Evolutionary conservation across 208 protist genomes (phyloP), one percentile per base, ranked within the genome.

Genomic region (Angomonas ambiguus): DNA sequence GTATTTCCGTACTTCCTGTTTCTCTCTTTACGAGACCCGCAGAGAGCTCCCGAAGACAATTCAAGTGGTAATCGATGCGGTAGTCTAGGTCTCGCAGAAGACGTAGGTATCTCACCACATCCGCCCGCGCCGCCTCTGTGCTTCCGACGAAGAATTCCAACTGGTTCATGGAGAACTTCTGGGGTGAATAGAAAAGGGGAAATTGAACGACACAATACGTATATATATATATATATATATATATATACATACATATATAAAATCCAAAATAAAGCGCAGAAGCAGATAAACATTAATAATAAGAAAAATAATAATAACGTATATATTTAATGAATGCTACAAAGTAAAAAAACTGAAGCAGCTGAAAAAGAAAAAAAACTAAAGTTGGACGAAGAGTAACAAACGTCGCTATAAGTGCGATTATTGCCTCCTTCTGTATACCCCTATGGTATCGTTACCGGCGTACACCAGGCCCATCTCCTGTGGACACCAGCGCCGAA

Each of bases 401-500:
- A 30, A 67, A 31, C 28, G n/a, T 51, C 2, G 32, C 13, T 59
- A 59, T 33, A 30, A 34, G 4, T 13, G 25, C 4, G 34, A 62
- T 4, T 35, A 62, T 42, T 70, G 42, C 56, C 91, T 80, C n/a
- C 73, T 62, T n/a, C 65, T 72, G 70, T 96, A 96, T 11, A 96
- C 88, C 41, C 86, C 91, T 62, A 96, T 84, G 6, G 85, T 92
- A 63, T 96, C 91, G 69, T 92, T 93, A 34, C 91, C 91, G 30
- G 86, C 87, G 72, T 93, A 96, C 48, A 96, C 67, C 2, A 96
- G 72, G 6, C 91, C 91, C 87, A 96, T 94, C 53, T 96, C 80
- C 69, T 91, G 81, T 24, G 91, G 91, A 32, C 63, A 79, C 91
- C 91, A 96, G 5, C 91, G 85, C 8, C 88, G 81, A 59, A 96